phyloP scores from a whole-genome alignment of 495 filamentous ascomycete species.

The Amphirosellinia nigrospora region DNA sequence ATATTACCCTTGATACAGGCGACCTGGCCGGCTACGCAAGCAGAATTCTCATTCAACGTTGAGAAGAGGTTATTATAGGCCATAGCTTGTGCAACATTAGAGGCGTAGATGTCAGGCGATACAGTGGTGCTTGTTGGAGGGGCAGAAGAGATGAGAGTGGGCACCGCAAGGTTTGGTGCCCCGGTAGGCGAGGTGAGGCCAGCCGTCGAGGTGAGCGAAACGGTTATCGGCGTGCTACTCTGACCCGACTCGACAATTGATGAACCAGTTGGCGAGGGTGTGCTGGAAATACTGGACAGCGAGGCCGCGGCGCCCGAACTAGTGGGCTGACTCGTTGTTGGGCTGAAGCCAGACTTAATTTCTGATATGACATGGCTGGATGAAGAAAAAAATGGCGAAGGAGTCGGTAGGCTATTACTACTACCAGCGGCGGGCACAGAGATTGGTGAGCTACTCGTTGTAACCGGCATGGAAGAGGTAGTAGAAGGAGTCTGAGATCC shows the following conservation, averaged over 20 bases:
- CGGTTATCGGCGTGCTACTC: conserved; percentile 12
- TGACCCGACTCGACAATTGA: not conserved
- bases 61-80: conserved; percentile 46
- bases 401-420: not conserved
- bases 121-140: conserved; percentile 45
- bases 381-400: conserved; percentile 11
- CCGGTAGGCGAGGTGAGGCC: conserved; percentile 38
- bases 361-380: not conserved
- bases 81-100: conserved; percentile 47
- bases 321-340: conserved; percentile 6
- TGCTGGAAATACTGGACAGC: conserved; percentile 1
- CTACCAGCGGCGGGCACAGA: too few relatives aligned
- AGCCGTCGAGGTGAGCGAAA: conserved; percentile 27
- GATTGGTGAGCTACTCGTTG: not conserved
- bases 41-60: conserved; percentile 44
- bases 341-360: not conserved
- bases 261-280: not conserved
- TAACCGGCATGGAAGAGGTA: not conserved
- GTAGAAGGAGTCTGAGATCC: conserved; percentile 17
- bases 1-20: conserved; percentile 50
- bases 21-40: conserved; percentile 45
- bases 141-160: conserved; percentile 44
- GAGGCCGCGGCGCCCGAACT: conserved; percentile 1
- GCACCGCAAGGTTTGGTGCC: conserved; percentile 38
- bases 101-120: conserved; percentile 39